Evolutionary conservation across 163 green algal species (phyloP), one percentile per base, ranked within the genome.

Genomic region (Trebouxiophyceae sp.): DNA sequence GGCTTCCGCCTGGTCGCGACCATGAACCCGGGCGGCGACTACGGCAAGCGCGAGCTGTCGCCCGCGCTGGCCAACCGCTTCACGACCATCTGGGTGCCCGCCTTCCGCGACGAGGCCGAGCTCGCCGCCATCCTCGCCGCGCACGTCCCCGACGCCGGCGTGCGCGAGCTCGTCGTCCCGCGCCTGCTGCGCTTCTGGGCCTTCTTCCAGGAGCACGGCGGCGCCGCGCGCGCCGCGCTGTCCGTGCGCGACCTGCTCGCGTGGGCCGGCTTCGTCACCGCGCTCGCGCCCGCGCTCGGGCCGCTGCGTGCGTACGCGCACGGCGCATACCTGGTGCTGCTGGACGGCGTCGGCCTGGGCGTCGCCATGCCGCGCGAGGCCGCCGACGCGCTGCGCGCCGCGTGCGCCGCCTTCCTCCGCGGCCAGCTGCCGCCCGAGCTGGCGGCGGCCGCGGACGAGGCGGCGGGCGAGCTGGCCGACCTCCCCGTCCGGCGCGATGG

Each of bases 1-100:
- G 80, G 83, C 45, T 99, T 99, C 80, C 78, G 82, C 22, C 44
- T 99, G n/a, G 66, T 98, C 26, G 92, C 86, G 33, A 99, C 95
- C 54, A 99, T 99, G 95, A 99, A 99, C 75, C 95, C 94, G 3
- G 81, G 94, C 4, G 93, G 93, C n/a, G 95, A 99, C 75, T 98
- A 95, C 72, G 94, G 94, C 65, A 99, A 99, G 84, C 95, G 96
- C 69, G 95, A 99, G 84, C 86, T 99, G 33, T 96, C 86, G 5
- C 93, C 95, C 2, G 95, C 95, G 5, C 85, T 99, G 8, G 80
- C 78, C 68, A 99, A 98, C 79, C 83, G 92, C 30, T 96, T 97
- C 77, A 95, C 87, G 4, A 74, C 80, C 44, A 65, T 95, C 54
- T 99, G 94, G 94, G 94, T 98, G 56, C 88, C 92, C 0, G 65